phyloP scores from a whole-genome alignment of 208 protist species.

The Crithidia expoeki region DNA sequence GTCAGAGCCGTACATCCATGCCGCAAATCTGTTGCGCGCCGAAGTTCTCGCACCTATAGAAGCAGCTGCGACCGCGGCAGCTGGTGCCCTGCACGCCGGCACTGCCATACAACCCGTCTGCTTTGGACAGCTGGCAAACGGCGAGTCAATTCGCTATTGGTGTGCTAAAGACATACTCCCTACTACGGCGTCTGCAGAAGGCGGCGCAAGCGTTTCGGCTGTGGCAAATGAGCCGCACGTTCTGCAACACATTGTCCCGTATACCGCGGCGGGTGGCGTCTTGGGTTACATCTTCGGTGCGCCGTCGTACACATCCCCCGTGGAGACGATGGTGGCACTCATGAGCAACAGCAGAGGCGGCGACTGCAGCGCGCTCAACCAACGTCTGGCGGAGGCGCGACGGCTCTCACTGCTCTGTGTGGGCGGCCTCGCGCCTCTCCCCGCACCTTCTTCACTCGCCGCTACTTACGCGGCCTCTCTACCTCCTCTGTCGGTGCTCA shows the following conservation, averaged over 20 bases:
- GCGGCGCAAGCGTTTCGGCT: constrained; percentile 12
- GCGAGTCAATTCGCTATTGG: constrained; percentile 66
- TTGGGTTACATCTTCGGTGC: constrained; percentile 28
- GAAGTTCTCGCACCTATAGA: constrained; percentile 50
- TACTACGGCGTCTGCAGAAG: constrained; percentile 31
- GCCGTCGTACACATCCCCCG: constrained; percentile 12
- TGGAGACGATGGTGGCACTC: constrained; percentile 20
- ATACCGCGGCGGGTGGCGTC: constrained; percentile 6
- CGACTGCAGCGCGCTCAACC: constrained; percentile 8
- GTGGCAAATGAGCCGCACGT: constrained; percentile 25
- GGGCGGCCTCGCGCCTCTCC: constrained; percentile 23
- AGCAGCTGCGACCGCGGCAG: not conserved
- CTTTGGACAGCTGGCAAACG: constrained; percentile 65
- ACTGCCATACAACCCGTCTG: constrained; percentile 47
- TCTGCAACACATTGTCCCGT: constrained; percentile 23
- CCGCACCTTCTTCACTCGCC: not conserved
- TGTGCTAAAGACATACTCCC: constrained; percentile 45
- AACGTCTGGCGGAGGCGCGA: constrained; percentile 10
- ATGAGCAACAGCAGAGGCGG: not conserved
- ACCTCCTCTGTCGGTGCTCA: constrained; percentile 19
- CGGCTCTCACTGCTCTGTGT: constrained; percentile 23
- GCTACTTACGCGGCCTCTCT: constrained; percentile 10
- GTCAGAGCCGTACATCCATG: constrained; percentile 71
- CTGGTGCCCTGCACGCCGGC: not conserved
- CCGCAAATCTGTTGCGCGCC: constrained; percentile 59